Evolutionary conservation across 164 flowering plant genomes (phyloP), one percentile per base, ranked within the genome.

Genomic region (Vitis rupestris): DNA sequence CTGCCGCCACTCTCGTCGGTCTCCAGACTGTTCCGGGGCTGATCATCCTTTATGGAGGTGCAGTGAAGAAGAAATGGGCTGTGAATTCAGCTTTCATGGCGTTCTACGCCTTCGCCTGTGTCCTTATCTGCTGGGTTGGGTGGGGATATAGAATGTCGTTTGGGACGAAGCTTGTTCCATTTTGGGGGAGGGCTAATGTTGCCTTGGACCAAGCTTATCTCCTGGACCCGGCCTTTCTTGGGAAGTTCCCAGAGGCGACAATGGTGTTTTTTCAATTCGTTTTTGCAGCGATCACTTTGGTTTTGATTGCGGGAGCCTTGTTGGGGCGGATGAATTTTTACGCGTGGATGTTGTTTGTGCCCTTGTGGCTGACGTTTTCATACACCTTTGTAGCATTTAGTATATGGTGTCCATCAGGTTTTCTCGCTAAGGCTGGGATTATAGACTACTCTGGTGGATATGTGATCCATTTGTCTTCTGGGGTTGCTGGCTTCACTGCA

Each of bases 1-100:
- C 68, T 1, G 83, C 87, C 1, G 83, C 84, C 16, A 81, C 84
- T 8, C 74, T 81, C 1, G 84, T 83, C 2, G 85, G 87, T 2
- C 76, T 81, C 1, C 87, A 84, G 66, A 82, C 85, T 60, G 76
- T 80, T 6, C 87, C 84, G 0, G 87, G 84, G 19, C 76, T 81
- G 15, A 74, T 83, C 6, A 78, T 83, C 61, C 77, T 81, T 13
- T 83, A 78, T 31, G 82, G 82, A 1, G 82, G 81, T 0, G 81
- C 69, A 3, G 83, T 81, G 15, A 75, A 83, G 76, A 81, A 83
- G 78, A 81, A 81, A 73, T 83, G 82, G 82, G 82, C 82, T 0
- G 74, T 78, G 49, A 81, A 79, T 55, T 83, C 82, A 2, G 86
- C 84, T 6, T 79, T 81, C 76, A 81, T 81, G 84, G 76, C 70